Conservation (phyloP, 1,284 basidiomycete species). For the Microbotryum intermedium region DNA sequence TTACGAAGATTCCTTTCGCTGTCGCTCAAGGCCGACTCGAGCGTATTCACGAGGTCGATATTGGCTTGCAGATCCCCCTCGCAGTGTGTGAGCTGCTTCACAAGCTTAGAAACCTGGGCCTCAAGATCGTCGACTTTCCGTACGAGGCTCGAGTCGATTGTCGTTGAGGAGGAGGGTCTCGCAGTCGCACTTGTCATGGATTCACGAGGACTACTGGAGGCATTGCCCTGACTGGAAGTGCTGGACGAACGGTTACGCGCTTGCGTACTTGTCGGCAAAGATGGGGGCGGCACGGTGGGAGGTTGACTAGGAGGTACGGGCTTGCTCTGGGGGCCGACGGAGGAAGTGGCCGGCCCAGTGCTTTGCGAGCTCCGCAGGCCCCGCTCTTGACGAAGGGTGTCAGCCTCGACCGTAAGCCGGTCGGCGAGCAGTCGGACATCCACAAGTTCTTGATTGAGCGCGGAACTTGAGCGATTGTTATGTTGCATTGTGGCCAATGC, state of each 20-base stretch:
- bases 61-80: slow-evolving; percentile 83
- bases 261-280: slow-evolving; percentile 51
- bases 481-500: background rate
- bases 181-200: slow-evolving; percentile 4
- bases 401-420: too few species aligned
- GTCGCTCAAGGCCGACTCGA: slow-evolving; percentile 74
- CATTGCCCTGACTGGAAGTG: slow-evolving; percentile 15
- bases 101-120: slow-evolving; percentile 60
- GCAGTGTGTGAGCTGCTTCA: slow-evolving; percentile 82
- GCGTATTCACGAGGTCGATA: slow-evolving; percentile 74
- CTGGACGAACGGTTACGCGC: slow-evolving; percentile 31
- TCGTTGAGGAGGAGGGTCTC: slow-evolving; percentile 3
- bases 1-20: slow-evolving; percentile 86
- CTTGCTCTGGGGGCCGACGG: slow-evolving; percentile 47
- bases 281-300: slow-evolving; percentile 76
- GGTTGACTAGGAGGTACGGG: slow-evolving; percentile 80
- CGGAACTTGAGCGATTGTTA: too few species aligned
- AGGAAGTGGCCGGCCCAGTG: background rate
- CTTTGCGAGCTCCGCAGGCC: too few species aligned
- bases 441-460: too few species aligned
- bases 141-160: slow-evolving; percentile 50
- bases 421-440: too few species aligned
- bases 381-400: too few species aligned
- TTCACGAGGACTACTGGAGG: slow-evolving; percentile 1
- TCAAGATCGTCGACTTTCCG: slow-evolving; percentile 69